These are phyloP conservation scores for Leccinum angustisporum DNA, from an alignment of 1,284 basidiomycete species.

Conservation along the genomic window DNA sequence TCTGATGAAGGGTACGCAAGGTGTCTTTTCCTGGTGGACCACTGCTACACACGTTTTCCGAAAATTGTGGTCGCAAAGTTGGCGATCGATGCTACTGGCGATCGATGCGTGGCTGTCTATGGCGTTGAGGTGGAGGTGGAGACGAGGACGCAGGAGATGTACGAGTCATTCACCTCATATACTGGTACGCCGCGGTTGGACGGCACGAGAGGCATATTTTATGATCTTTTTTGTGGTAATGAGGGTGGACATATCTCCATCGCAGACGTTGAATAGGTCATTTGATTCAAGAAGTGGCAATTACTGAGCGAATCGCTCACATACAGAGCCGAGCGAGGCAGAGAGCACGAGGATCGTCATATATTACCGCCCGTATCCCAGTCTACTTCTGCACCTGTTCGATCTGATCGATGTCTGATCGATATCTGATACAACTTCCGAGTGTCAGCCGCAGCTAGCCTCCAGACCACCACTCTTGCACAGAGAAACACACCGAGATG, in stretches of 20 bases:
- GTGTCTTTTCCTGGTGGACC: not conserved
- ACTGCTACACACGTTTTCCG: not conserved
- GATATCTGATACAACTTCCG: not conserved
- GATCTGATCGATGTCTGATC: too few relatives aligned
- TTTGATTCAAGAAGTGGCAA: not conserved
- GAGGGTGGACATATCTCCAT: not conserved
- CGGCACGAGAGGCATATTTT: not conserved
- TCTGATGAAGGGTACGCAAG: not conserved
- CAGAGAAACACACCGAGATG: conserved; percentile 13
- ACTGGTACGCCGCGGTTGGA: too few relatives aligned
- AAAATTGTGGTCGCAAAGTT: not conserved
- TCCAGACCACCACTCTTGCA: not conserved
- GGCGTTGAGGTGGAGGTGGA: not conserved
- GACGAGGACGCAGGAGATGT: too few relatives aligned
- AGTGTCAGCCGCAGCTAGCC: not conserved
- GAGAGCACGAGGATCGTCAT: too few relatives aligned
- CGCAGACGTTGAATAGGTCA: not conserved
- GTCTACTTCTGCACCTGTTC: too few relatives aligned
- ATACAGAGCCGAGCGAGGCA: too few relatives aligned
- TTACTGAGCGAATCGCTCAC: too few relatives aligned
- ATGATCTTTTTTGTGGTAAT: not conserved
- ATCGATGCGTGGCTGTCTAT: not conserved
- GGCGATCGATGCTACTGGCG: not conserved
- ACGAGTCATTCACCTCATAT: too few relatives aligned
- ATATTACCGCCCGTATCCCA: too few relatives aligned